Percentiles rank a stretch among this genome's conserved stretches.
These are phyloP conservation scores for Glycine soja DNA, from an alignment of 306 rosid species.

Conservation along the genomic window DNA sequence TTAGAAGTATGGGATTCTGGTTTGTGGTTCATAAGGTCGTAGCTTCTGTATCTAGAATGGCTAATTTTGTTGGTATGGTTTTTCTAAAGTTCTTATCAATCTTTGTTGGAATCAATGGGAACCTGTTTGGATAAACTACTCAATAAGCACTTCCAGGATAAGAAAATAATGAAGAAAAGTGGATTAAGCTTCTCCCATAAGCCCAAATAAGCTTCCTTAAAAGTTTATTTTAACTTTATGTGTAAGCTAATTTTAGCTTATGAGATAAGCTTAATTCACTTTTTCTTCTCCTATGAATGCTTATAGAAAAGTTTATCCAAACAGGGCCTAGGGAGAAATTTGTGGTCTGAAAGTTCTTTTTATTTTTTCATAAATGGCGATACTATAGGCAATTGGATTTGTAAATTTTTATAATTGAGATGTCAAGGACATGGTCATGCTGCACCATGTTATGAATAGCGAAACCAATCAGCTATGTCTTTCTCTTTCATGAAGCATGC, in stretches of 20 bases:
- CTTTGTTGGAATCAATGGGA: constrained; percentile 21
- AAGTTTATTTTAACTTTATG: neutral
- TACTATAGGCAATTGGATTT: constrained; percentile 10
- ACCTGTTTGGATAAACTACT: neutral
- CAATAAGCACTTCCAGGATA: neutral
- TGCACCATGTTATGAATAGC: constrained; percentile 14
- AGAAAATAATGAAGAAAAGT: neutral
- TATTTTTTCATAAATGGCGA: too few relatives aligned
- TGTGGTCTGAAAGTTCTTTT: neutral
- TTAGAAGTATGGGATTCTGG: neutral
- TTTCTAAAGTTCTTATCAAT: neutral
- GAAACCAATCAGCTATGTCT: neutral
- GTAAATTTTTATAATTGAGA: neutral
- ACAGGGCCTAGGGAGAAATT: neutral
- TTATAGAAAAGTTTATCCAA: neutral
- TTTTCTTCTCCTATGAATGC: neutral
- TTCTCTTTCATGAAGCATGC: constrained; percentile 17
- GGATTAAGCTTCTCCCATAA: neutral
- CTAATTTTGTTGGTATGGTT: neutral
- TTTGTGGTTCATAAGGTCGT: neutral
- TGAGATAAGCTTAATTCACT: neutral
- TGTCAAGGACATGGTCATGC: constrained; percentile 10
- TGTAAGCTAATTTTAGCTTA: neutral
- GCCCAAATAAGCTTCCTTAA: neutral
- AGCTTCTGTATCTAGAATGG: neutral